Base-by-base conservation (phyloP, 805 yeast genomes). In the Lipomyces chichibuensis region DNA sequence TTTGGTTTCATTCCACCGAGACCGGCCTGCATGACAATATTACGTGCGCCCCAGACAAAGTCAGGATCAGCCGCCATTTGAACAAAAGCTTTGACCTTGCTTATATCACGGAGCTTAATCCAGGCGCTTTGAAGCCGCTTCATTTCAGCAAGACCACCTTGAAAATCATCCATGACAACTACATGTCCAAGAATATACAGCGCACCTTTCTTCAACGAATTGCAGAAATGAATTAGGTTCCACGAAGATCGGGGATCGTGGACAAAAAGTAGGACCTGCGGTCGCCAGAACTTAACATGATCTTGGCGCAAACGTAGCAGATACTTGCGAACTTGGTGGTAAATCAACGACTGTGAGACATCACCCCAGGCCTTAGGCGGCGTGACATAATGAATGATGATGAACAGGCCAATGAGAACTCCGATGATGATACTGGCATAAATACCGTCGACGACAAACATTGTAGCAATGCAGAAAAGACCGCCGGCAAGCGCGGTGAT, bases 321-420 rank as follows among this genome's bases (percentile, higher is more conserved):
- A 75, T 95, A 95, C 76, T 95, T 95, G 72, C 99, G 82, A 11
- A 95, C 98, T 78, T 95, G 99, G 76, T 95, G 99, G 77, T 95
- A 95, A 60, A 95, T 94, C 68, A 95, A 83, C 54, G 93, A 87
- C 78, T 95, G 99, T 2, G 98, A 93, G 29, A 95, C 98, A 78
- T 95, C 99, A 46, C 99, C 99, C 93, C 97, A 95, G 43, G 93
- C 90, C 75, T 92, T 92, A 5, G 99, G 98, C 1, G 98, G 97
- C 11, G 97, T 90, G 60, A 87, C 84, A 75, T 92, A 92, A 76
- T 95, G 98, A 71, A 95, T 95, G 63, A 90, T 77, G 57, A 92
- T 75, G 72, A 95, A 90, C 55, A 95, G 79, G 20, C 88, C 80
- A 52, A 86, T 76, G 73, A 92, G 81, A 63, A 88, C 85, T 11